Conservation (phyloP, 768 basidiomycete genomes). For the Leccinum sublutescens region DNA sequence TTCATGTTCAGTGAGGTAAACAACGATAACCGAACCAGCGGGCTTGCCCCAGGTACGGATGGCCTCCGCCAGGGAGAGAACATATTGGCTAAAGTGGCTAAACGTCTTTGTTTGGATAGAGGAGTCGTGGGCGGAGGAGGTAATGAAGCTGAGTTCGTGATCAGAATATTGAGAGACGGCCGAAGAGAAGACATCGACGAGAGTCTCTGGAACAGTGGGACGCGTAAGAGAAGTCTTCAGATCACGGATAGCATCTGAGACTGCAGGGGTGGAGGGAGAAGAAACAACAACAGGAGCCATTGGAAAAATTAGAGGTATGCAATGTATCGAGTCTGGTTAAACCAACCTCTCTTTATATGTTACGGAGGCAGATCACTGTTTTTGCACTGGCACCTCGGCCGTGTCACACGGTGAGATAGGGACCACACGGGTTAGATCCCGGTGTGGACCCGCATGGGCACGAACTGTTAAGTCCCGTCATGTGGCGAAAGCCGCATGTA, state of each 20-base stretch:
- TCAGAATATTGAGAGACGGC: constrained; percentile 20
- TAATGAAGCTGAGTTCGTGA: constrained; percentile 27
- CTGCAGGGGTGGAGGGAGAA: constrained; percentile 3
- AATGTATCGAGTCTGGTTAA: neutral
- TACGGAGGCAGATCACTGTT: neutral
- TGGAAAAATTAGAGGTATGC: neutral
- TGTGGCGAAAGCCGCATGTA: no score
- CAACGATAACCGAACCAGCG: constrained; percentile 25
- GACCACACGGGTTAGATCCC: no score
- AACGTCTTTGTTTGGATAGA: constrained; percentile 29
- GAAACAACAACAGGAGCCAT: constrained; percentile 20
- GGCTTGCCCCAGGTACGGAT: constrained; percentile 25
- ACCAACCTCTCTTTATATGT: constrained; percentile 22
- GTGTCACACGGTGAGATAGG: no score
- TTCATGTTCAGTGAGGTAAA: constrained; percentile 33
- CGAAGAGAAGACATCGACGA: constrained; percentile 24
- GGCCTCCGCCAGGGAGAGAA: constrained; percentile 19
- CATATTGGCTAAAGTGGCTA: constrained; percentile 15
- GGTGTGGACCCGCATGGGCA: no score
- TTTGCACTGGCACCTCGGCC: no score
- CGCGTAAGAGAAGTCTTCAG: constrained; percentile 14
- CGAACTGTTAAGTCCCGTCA: no score
- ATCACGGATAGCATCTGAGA: constrained; percentile 2
- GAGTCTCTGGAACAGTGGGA: constrained; percentile 13
- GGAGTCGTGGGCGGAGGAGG: constrained; percentile 33